These are phyloP conservation scores for Wallacemonas sp. DNA, from an alignment of 208 protist genomes.

Conservation along the genomic window DNA sequence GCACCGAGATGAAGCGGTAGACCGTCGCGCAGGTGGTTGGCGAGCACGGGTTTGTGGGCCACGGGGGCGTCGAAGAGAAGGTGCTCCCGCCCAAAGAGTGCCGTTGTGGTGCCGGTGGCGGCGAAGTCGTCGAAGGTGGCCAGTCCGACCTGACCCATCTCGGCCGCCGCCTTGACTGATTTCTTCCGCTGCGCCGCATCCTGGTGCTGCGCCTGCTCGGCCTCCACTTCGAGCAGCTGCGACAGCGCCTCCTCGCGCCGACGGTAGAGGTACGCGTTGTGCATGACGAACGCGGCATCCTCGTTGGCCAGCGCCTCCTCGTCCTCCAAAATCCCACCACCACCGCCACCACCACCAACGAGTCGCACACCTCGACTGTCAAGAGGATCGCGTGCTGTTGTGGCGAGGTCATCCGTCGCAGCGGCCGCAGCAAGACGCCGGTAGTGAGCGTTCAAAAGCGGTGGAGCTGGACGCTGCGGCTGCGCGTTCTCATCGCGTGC, in stretches of 20 bases:
- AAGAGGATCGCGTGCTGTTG: not conserved
- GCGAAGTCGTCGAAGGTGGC: slow-evolving; percentile 35
- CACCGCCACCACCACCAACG: slow-evolving; percentile 10
- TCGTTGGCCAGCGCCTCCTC: slow-evolving; percentile 12
- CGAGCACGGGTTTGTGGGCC: not conserved
- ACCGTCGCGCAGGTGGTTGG: slow-evolving; percentile 5
- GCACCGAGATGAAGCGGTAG: not conserved
- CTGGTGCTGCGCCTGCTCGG: slow-evolving; percentile 9
- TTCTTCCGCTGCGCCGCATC: slow-evolving; percentile 8
- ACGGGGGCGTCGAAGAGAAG: slow-evolving; percentile 22
- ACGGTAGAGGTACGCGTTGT: slow-evolving; percentile 41
- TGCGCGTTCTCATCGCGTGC: not conserved
- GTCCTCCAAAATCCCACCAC: slow-evolving; percentile 11
- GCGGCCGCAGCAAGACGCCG: slow-evolving; percentile 5
- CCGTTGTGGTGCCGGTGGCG: slow-evolving; percentile 21
- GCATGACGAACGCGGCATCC: slow-evolving; percentile 36
- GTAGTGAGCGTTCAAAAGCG: slow-evolving; percentile 5
- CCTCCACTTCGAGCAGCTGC: slow-evolving; percentile 24
- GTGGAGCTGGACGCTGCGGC: not conserved
- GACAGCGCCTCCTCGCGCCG: slow-evolving; percentile 44
- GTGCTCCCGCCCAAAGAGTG: slow-evolving; percentile 27
- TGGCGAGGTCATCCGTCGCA: slow-evolving; percentile 7
- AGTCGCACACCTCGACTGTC: slow-evolving; percentile 2
- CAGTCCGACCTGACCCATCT: slow-evolving; percentile 28
- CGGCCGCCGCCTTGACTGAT: slow-evolving; percentile 15